A percentile compares a stretch with the other conserved stretches of the same genome.
Conservation (phyloP, 441 rosid genomes). For the Brassica balearica region DNA sequence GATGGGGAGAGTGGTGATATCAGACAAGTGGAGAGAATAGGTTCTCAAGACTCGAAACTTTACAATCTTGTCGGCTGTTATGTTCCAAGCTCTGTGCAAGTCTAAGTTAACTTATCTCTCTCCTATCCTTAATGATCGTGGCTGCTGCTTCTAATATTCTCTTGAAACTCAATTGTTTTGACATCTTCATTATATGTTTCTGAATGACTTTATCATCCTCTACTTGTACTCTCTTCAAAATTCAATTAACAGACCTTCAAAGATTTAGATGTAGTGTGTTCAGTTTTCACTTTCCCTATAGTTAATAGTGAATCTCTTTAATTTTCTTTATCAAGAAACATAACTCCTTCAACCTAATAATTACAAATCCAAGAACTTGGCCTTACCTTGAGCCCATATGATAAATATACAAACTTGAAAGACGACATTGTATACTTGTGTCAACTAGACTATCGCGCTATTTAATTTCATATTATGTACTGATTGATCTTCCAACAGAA, state of each 20-base stretch:
- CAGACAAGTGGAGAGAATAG: neutral
- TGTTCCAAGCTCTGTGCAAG: constrained; percentile 3
- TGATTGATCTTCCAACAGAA: neutral
- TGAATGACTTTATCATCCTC: neutral
- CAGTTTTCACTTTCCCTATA: too few relatives aligned
- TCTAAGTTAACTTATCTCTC: constrained; percentile 4
- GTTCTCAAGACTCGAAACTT: neutral
- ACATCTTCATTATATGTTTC: neutral
- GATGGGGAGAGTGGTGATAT: constrained; percentile 1
- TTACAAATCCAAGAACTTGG: too few relatives aligned
- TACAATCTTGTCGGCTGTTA: neutral
- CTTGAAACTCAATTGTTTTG: neutral
- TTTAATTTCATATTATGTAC: too few relatives aligned
- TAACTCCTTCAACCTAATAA: too few relatives aligned
- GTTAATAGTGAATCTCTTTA: too few relatives aligned
- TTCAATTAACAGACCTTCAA: neutral
- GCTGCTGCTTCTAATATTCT: neutral
- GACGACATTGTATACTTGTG: too few relatives aligned
- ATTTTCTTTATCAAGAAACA: too few relatives aligned
- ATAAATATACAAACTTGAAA: too few relatives aligned
- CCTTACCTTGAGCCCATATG: too few relatives aligned
- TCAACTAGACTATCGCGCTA: too few relatives aligned
- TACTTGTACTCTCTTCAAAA: neutral
- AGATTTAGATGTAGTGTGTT: neutral
- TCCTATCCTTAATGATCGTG: neutral